These are phyloP conservation scores for Ilyonectria sp. DNA, from an alignment of 2,329 filamentous ascomycete species.

Conservation along the genomic window DNA sequence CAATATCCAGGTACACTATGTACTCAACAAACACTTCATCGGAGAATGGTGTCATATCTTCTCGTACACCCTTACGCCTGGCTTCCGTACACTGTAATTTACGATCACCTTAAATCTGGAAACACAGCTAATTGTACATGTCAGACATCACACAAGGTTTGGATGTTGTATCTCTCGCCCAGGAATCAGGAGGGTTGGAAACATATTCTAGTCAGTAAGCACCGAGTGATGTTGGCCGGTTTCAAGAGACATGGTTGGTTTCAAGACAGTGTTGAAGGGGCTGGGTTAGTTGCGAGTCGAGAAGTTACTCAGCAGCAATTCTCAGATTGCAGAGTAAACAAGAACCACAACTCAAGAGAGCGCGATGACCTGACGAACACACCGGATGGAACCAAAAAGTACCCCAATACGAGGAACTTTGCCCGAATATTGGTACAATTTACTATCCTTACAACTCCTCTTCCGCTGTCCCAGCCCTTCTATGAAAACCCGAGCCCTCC, in stretches of 20 bases:
- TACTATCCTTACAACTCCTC: slow-evolving; percentile 54
- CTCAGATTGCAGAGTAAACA: too few species aligned
- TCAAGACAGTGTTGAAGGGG: not conserved
- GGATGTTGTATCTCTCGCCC: not conserved
- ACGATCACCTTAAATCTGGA: not conserved
- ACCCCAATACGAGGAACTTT: slow-evolving; percentile 41
- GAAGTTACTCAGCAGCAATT: too few species aligned
- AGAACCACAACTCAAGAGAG: not conserved
- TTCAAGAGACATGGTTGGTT: not conserved
- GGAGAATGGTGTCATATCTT: too few species aligned
- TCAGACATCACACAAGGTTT: not conserved
- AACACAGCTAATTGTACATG: not conserved
- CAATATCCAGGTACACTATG: not conserved
- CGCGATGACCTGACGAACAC: not conserved
- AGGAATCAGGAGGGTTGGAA: not conserved
- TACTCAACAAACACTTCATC: not conserved
- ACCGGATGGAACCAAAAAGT: slow-evolving; percentile 30
- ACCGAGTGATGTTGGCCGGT: not conserved
- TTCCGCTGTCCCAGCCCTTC: slow-evolving; percentile 47
- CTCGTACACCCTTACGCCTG: not conserved
- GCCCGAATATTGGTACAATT: slow-evolving; percentile 51
- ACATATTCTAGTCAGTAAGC: not conserved
- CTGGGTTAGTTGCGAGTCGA: not conserved
- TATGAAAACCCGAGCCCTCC: slow-evolving; percentile 44
- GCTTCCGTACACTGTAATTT: not conserved